Percentiles rank a stretch among this genome's conserved stretches.
phyloP scores from a whole-genome alignment of 2,329 filamentous ascomycete genomes.

The Tolypocladium inflatum region DNA sequence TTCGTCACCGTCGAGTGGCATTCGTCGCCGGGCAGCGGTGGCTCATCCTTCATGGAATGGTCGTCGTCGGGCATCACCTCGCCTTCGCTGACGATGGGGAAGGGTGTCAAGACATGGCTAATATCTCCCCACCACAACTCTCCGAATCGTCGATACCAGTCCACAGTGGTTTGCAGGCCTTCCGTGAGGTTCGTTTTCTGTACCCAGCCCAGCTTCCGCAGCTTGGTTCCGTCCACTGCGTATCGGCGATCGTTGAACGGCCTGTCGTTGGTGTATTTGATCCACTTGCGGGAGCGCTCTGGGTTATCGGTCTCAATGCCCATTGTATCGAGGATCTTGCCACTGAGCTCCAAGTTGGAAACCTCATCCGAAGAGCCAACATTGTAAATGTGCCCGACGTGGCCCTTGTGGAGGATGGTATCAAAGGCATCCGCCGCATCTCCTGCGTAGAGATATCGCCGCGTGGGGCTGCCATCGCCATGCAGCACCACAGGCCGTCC shows the following conservation, averaged over 20 bases:
- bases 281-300: slow-evolving; percentile 51
- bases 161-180: slow-evolving; percentile 53
- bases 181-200: slow-evolving; percentile 56
- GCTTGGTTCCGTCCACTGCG: slow-evolving; percentile 60
- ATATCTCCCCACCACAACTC: slow-evolving; percentile 67
- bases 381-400: slow-evolving; percentile 70
- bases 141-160: slow-evolving; percentile 60
- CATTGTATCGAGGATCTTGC: slow-evolving; percentile 54
- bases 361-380: slow-evolving; percentile 71
- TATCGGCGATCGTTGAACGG: slow-evolving; percentile 72
- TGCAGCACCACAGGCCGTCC: slow-evolving; percentile 61
- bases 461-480: slow-evolving; percentile 64
- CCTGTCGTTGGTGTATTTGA: slow-evolving; percentile 67
- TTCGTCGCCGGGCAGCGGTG: slow-evolving; percentile 14
- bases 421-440: slow-evolving; percentile 78
- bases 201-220: slow-evolving; percentile 58
- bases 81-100: slow-evolving; percentile 48
- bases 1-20: neutral
- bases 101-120: slow-evolving; percentile 57
- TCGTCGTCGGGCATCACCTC: slow-evolving; percentile 43
- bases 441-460: slow-evolving; percentile 68
- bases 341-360: slow-evolving; percentile 62
- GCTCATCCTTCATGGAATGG: slow-evolving; percentile 23
- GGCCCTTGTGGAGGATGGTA: slow-evolving; percentile 71
- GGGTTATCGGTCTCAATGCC: slow-evolving; percentile 39